These are phyloP conservation scores for Tanacetum coccineum DNA, from an alignment of 129 eudicot genomes.

Conservation along the genomic window DNA sequence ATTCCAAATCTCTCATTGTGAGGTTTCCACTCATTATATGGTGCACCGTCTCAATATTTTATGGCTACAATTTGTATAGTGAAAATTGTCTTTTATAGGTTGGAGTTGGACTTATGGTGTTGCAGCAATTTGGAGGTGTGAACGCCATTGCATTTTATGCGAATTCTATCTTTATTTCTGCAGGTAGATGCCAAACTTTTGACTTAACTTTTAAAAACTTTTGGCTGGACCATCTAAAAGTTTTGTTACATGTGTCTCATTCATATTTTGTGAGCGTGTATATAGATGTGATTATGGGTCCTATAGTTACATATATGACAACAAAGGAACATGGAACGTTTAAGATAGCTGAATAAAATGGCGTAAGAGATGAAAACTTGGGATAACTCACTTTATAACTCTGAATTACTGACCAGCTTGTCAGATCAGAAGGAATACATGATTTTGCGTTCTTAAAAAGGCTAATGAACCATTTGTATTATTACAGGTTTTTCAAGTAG, in stretches of 20 bases:
- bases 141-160: conserved; percentile 78
- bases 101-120: conserved; percentile 77
- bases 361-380: neutral
- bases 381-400: neutral
- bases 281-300: neutral
- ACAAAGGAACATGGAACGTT: neutral
- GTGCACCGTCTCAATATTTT: neutral
- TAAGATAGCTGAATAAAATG: neutral
- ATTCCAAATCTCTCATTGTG: conserved; percentile 64
- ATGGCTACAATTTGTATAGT: neutral
- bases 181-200: conserved; percentile 41
- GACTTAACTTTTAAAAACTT: neutral
- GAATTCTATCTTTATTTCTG: conserved; percentile 64
- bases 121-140: conserved; percentile 82
- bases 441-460: neutral
- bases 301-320: neutral
- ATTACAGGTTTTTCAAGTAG: conserved; percentile 5
- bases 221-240: neutral
- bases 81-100: conserved; percentile 41
- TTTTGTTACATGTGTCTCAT: neutral
- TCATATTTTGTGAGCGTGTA: neutral
- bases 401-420: neutral
- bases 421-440: neutral
- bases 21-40: conserved; percentile 19
- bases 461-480: neutral